Percentiles rank a stretch among this genome's conserved stretches.
Evolutionary conservation across 768 basidiomycete genomes (phyloP).

Genomic region (Termitomyces sp.): DNA sequence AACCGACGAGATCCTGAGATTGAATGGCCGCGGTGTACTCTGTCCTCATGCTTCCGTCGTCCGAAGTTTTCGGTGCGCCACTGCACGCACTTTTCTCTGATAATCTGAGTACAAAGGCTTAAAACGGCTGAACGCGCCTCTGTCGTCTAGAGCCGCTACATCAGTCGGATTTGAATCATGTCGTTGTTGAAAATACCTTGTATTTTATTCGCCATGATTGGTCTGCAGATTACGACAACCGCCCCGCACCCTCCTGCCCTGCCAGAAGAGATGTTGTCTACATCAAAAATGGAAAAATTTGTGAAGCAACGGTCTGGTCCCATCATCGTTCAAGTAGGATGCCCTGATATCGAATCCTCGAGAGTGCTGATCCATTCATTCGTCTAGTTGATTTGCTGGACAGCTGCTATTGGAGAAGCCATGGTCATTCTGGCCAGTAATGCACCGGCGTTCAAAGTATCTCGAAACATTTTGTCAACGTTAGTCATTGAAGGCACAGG

Average conservation of each 20-base stretch:
- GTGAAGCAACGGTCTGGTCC: constrained; percentile 30
- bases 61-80: constrained; percentile 15
- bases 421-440: constrained; percentile 29
- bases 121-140: background rate
- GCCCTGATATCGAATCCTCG: background rate
- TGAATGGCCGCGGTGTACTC: constrained; percentile 4
- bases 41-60: background rate
- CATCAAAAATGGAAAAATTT: constrained; percentile 31
- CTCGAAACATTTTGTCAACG: constrained; percentile 21
- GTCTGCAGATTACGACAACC: constrained; percentile 39
- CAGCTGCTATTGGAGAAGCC: constrained; percentile 31
- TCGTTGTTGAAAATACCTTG: constrained; percentile 37
- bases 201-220: constrained; percentile 36
- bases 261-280: constrained; percentile 26
- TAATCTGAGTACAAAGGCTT: background rate
- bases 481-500: constrained; percentile 21
- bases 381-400: constrained; percentile 32
- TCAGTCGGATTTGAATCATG: constrained; percentile 1
- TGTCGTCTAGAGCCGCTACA: background rate
- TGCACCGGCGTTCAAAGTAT: constrained; percentile 15
- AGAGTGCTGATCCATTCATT: background rate
- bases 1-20: background rate
- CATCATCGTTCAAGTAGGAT: constrained; percentile 29
- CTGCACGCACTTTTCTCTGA: background rate
- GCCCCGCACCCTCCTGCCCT: constrained; percentile 39